These are phyloP conservation scores for Metarhizium humberi DNA, from an alignment of 2,329 filamentous ascomycete genomes.

Conservation along the genomic window DNA sequence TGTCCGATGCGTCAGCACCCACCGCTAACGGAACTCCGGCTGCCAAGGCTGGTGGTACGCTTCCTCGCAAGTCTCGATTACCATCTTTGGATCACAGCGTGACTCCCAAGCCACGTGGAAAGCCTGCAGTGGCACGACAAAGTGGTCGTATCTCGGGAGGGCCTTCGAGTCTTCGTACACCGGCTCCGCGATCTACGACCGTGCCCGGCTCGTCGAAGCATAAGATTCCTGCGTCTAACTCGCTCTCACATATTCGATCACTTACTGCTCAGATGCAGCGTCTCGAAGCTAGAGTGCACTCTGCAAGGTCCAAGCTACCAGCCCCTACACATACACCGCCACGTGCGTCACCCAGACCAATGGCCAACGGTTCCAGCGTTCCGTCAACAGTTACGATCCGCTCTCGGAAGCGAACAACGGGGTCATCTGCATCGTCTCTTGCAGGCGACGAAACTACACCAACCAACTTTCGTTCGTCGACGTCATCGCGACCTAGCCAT, in stretches of 20 bases:
- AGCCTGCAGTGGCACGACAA: constrained; percentile 22
- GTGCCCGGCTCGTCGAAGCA: constrained; percentile 47
- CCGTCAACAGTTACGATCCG: constrained; percentile 55
- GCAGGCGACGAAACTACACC: constrained; percentile 44
- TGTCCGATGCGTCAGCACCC: constrained; percentile 72
- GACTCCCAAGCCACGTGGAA: constrained; percentile 49
- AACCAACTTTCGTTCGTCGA: constrained; percentile 26
- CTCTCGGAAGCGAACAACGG: constrained; percentile 58
- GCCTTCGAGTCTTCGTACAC: constrained; percentile 37
- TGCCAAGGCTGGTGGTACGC: constrained; percentile 18
- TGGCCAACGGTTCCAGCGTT: constrained; percentile 5
- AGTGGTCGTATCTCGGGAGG: constrained; percentile 36
- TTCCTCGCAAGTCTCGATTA: constrained; percentile 39
- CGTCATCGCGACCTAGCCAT: constrained; percentile 36
- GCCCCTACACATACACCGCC: constrained; percentile 72
- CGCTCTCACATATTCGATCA: constrained; percentile 84
- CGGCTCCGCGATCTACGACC: constrained; percentile 30
- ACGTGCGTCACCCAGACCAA: constrained; percentile 61
- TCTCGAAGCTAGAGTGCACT: constrained; percentile 87
- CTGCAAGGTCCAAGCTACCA: constrained; percentile 82
- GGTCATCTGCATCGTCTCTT: constrained; percentile 41
- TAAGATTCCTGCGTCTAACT: constrained; percentile 51
- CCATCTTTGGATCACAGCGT: constrained; percentile 44
- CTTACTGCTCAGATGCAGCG: constrained; percentile 97
- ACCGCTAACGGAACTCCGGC: constrained; percentile 43